These are phyloP conservation scores for Drosera capensis DNA, from an alignment of 148 eudicot genomes.

Conservation along the genomic window DNA sequence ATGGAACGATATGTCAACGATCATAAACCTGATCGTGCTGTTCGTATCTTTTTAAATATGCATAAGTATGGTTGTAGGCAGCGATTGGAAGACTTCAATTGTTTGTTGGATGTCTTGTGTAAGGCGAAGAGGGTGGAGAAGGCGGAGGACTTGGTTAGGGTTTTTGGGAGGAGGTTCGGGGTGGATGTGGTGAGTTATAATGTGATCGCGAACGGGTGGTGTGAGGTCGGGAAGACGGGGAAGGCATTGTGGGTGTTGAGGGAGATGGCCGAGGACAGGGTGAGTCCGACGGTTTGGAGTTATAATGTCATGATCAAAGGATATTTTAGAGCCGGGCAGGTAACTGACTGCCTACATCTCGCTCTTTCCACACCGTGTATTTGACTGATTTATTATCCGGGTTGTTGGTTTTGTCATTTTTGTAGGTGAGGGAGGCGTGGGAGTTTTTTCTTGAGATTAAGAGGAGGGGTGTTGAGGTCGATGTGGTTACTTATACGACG, in stretches of 20 bases:
- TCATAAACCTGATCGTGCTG: slow-evolving; percentile 68
- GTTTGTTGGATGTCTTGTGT: slow-evolving; percentile 61
- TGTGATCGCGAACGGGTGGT: slow-evolving; percentile 78
- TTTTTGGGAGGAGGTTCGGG: slow-evolving; percentile 34
- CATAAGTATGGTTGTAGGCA: slow-evolving; percentile 43
- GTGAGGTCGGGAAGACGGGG: slow-evolving; percentile 50
- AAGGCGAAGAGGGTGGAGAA: slow-evolving; percentile 62
- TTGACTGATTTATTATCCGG: too few relatives aligned
- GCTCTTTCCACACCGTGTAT: too few relatives aligned
- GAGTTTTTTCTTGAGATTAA: slow-evolving; percentile 75
- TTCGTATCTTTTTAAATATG: slow-evolving; percentile 64
- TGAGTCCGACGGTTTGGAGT: slow-evolving; percentile 39
- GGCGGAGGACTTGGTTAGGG: slow-evolving; percentile 44
- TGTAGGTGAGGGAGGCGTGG: slow-evolving; percentile 87
- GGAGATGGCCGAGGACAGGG: slow-evolving; percentile 82
- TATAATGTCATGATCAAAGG: slow-evolving; percentile 76
- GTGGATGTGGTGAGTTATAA: slow-evolving; percentile 75
- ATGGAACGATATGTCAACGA: slow-evolving; percentile 58
- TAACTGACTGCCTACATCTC: too few relatives aligned
- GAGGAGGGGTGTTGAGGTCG: slow-evolving; percentile 52
- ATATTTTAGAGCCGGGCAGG: slow-evolving; percentile 46
- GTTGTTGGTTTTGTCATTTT: too few relatives aligned
- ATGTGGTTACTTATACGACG: slow-evolving; percentile 79
- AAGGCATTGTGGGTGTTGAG: slow-evolving; percentile 66
- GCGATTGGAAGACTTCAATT: slow-evolving; percentile 50